Evolutionary conservation across 2,329 filamentous ascomycete genomes (phyloP), one percentile per base, ranked within the genome.

Genomic region (Aspergillus brasiliensis): DNA sequence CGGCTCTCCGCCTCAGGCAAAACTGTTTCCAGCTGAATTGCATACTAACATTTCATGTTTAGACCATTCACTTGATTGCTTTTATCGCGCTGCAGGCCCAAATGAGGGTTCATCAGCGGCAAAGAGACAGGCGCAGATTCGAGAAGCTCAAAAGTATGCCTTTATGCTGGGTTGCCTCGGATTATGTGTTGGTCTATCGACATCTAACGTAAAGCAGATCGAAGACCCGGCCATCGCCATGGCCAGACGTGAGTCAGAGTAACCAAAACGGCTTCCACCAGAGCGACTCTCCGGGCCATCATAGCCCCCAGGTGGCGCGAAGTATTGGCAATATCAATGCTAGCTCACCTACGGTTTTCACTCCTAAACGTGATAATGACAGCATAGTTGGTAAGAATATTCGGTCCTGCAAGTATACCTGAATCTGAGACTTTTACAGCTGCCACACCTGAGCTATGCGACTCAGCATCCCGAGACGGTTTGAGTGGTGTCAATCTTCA

Each of bases 401-500:
- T 2, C 13, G n/a, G 11, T 48, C 8, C n/a, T 28, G 6, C 19
- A 8, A 23, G 3, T 28, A 40, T 49, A 2, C 8, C 13, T 17
- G 15, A 27, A 40, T n/a, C 56, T 48, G 15, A 49, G 0, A 5
- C 8, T 7, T n/a, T 6, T 21, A n/a, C 8, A 55, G 48, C 17
- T 28, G 44, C 44, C 5, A 56, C 57, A 5, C 61, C 64, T 3
- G 66, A 65, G 44, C 15, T 66, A 11, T 55, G 59, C 5, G 67
- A 68, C 47, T 65, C 64, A 0, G 60, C 65, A 25, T 65, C 64
- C 8, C 57, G 62, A 56, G 66, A 68, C 15, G 67, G 67, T 3
- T 38, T 71, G n/a, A 69, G 66, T 31, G 69, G 67, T 8, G 59
- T 69, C n/a, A 70, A 71, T 38, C 46, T 68, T 3, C 67, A 69